Percentiles rank a stretch among this genome's conserved stretches.
These are phyloP conservation scores for Ochetophila trinervis DNA, from an alignment of 306 rosid species.

Conservation along the genomic window DNA sequence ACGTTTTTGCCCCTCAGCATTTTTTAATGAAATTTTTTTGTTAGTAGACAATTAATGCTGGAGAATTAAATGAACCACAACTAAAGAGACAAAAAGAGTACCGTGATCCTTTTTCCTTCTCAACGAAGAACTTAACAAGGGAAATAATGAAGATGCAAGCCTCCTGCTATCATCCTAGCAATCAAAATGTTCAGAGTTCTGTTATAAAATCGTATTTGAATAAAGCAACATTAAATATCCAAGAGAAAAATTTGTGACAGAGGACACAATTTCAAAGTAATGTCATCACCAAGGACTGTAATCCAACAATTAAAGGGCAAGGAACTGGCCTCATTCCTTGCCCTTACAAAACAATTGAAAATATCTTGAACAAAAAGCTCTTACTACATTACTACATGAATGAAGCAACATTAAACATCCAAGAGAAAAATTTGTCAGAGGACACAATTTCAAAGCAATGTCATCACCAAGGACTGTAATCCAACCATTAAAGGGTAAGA, in stretches of 20 bases:
- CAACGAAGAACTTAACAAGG: conserved; percentile 55
- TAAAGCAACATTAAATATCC: not conserved
- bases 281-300: not conserved
- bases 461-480: not conserved
- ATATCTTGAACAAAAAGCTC: not conserved
- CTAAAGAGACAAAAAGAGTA: conserved; percentile 29
- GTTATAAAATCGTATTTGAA: conserved; percentile 10
- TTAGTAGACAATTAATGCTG: not conserved
- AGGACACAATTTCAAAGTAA: too few relatives aligned
- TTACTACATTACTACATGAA: too few relatives aligned
- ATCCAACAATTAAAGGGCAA: not conserved
- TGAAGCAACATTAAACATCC: too few relatives aligned
- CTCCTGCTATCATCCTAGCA: conserved; percentile 84
- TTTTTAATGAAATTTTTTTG: not conserved
- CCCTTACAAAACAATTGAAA: not conserved
- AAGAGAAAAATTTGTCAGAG: not conserved
- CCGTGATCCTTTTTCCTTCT: conserved; percentile 88
- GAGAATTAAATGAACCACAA: not conserved
- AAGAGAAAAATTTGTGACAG: not conserved
- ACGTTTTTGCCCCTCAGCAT: not conserved
- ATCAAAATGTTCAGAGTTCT: conserved; percentile 20
- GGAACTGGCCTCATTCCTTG: not conserved
- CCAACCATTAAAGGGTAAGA: not conserved
- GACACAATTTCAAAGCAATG: too few relatives aligned
- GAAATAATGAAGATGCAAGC: conserved; percentile 75